Conservation (phyloP, 2,329 filamentous ascomycete species). For the Stagonosporopsis rhizophila region DNA sequence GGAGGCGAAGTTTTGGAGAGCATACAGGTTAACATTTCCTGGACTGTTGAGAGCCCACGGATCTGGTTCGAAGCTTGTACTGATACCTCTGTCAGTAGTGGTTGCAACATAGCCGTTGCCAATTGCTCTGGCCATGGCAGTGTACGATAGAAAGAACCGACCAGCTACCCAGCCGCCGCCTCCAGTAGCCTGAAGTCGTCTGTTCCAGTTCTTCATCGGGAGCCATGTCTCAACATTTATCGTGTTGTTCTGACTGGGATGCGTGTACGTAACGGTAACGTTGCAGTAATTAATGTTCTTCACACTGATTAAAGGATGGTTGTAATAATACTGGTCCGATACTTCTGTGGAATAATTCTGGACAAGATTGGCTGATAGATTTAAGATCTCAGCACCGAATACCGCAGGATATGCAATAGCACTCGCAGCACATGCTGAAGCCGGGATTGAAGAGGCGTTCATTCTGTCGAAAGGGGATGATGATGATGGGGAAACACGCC, state of each 20-base stretch:
- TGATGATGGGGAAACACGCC: too few species aligned
- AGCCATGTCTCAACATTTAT: conserved; percentile 45
- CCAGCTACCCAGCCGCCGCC: conserved; percentile 36
- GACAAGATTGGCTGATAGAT: conserved; percentile 21
- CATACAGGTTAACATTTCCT: conserved; percentile 28
- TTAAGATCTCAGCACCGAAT: conserved; percentile 23
- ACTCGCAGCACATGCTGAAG: too few species aligned
- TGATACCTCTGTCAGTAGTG: conserved; percentile 28
- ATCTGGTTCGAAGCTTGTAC: neutral
- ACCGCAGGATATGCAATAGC: conserved; percentile 4
- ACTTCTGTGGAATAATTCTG: conserved; percentile 22
- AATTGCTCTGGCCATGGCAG: conserved; percentile 20
- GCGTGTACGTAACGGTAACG: conserved; percentile 49
- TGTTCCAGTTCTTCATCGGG: conserved; percentile 35
- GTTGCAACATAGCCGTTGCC: conserved; percentile 28
- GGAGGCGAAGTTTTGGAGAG: conserved; percentile 42
- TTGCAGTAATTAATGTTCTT: conserved; percentile 43
- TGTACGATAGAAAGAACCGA: conserved; percentile 9
- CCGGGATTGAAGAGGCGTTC: too few species aligned
- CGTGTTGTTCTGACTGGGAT: conserved; percentile 45
- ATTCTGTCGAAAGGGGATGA: too few species aligned
- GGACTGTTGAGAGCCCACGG: conserved; percentile 17
- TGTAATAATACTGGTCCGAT: conserved; percentile 18
- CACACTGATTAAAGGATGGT: conserved; percentile 13
- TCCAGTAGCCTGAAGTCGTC: conserved; percentile 25